phyloP scores from a whole-genome alignment of 768 basidiomycete species.

The Naganishia friedmannii region DNA sequence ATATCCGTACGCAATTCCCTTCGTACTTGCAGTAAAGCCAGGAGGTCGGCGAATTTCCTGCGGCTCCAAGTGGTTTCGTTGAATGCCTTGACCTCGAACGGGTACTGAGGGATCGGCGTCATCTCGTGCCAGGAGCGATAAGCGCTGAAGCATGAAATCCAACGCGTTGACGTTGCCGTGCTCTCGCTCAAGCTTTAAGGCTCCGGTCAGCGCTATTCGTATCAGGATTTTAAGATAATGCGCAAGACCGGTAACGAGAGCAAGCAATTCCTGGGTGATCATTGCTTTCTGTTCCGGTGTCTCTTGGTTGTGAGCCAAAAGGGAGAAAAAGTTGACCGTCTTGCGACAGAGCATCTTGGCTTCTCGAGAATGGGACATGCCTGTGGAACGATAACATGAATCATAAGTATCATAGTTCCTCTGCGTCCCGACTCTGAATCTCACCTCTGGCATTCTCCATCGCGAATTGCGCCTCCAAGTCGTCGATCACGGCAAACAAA shows the following conservation, averaged over 20 bases:
- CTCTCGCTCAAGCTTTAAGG: conserved; percentile 91
- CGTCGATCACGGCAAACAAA: conserved; percentile 93
- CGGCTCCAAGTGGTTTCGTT: conserved; percentile 2
- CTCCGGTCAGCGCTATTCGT: conserved; percentile 91
- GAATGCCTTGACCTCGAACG: conserved; percentile 35
- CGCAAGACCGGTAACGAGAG: conserved; percentile 95
- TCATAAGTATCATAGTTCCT: conserved; percentile 28
- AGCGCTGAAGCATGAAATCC: conserved; percentile 82
- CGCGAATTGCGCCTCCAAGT: conserved; percentile 84
- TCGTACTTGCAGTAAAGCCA: conserved; percentile 69
- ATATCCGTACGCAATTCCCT: conserved; percentile 87
- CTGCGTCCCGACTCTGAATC: conserved; percentile 38
- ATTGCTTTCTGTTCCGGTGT: conserved; percentile 71
- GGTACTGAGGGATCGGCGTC: conserved; percentile 50
- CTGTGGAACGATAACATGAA: conserved; percentile 54
- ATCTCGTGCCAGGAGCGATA: conserved; percentile 76
- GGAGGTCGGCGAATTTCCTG: conserved; percentile 43
- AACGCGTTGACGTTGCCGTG: conserved; percentile 77
- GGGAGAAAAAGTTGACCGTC: conserved; percentile 94
- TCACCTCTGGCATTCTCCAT: conserved; percentile 78
- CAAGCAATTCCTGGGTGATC: conserved; percentile 94
- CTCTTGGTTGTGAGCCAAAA: conserved; percentile 84
- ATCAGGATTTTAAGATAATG: conserved; percentile 99
- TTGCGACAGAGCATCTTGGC: conserved; percentile 98
- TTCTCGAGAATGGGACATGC: conserved; percentile 97